Evolutionary conservation across 768 basidiomycete species (phyloP), one percentile per base, ranked within the genome.

Genomic region (Termitomyces sp.): DNA sequence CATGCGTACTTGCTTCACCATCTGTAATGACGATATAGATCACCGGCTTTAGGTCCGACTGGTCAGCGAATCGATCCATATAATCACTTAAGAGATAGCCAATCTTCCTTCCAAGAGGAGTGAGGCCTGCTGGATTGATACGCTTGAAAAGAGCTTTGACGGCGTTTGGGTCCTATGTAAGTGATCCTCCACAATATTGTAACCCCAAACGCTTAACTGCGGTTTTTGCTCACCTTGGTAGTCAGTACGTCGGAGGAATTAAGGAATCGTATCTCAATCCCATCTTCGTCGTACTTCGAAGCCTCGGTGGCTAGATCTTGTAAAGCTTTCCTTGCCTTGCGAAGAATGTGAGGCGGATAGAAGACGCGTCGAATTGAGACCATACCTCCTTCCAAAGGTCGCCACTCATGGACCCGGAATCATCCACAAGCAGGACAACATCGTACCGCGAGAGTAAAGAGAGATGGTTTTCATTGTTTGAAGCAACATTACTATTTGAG

Each of bases 221-320:
- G 2, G 36, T 13, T 38, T 38, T 14, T 14, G 44, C 44, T 56
- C n/a, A 56, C 55, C 18, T 8, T 14, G 4, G 55, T 56, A 5
- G 32, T 56, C 4, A 56, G 33, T 5, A 0, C 48, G 61, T 61
- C 23, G 18, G 33, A 50, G 36, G 74, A 66, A 61, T 86, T 86
- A 50, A 86, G 66, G 69, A 86, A 86, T 57, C 80, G 69, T 3
- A 86, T 75, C 52, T 85, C 83, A 35, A 86, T 75, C 2, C 84
- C 85, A 43, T 83, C 77, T 3, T 61, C 60, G 59, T 83, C 82
- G 50, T 83, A 83, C 33, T 69, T 62, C 1, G 75, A 65, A 1
- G 81, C 82, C 1, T 72, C 70, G 5, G 70, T 69, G 5, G 80
- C 82, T 16, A 86, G 70, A 18, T 68, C 68, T 18, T 74, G 71